A percentile compares a stretch with the other conserved stretches of the same genome.
Conservation (phyloP, 305 asterid genomes). For the Fraxinus albicans region DNA sequence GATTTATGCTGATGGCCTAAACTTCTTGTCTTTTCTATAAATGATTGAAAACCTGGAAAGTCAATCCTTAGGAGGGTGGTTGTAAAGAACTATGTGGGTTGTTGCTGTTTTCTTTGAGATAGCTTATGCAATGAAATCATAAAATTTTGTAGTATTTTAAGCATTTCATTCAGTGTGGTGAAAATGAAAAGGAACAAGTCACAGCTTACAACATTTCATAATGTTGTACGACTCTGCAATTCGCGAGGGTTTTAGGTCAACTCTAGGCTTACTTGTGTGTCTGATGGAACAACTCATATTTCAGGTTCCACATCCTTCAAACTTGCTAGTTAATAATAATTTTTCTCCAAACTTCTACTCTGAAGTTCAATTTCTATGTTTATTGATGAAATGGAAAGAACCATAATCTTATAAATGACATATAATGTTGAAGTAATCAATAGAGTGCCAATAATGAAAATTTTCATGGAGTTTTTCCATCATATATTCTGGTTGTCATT, state of each 20-base stretch:
- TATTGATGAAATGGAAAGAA: not conserved
- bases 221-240: not conserved
- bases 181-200: not conserved
- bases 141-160: not conserved
- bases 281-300: not conserved
- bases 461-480: not conserved
- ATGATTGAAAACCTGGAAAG: not conserved
- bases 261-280: slow-evolving; percentile 10
- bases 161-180: not conserved
- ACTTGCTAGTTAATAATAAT: slow-evolving; percentile 4
- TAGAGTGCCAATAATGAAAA: not conserved
- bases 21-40: not conserved
- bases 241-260: not conserved
- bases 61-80: slow-evolving; percentile 1
- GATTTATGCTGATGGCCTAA: not conserved
- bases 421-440: not conserved
- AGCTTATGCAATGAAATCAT: not conserved
- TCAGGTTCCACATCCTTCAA: not conserved
- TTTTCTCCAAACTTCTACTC: not conserved
- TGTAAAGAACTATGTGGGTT: not conserved
- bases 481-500: not conserved
- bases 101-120: not conserved
- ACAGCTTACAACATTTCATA: not conserved
- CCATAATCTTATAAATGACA: not conserved
- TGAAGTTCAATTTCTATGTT: not conserved